Evolutionary conservation across 768 basidiomycete genomes (phyloP), one percentile per base, ranked within the genome.

Genomic region (Amylocystis lapponica): DNA sequence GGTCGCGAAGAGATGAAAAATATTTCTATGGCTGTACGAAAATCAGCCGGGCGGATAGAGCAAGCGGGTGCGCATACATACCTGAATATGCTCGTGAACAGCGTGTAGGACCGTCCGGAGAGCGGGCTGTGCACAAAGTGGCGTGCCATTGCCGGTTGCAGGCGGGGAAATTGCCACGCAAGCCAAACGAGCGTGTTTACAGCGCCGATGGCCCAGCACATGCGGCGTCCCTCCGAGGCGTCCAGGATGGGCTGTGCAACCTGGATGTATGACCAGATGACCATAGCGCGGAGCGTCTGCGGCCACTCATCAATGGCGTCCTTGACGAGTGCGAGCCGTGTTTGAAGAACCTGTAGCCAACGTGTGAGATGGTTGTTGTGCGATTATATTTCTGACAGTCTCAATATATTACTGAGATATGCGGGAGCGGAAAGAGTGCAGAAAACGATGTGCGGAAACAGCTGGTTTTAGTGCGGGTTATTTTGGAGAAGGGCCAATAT

Each of bases 81-180:
- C 87, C 88, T 87, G 68, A 95, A 92, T 56, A 79, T 73, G 50
- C 81, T 86, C 4, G 88, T 91, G 45, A 93, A 68, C 45, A 95
- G 70, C 0, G 92, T 94, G 45, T 78, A 79, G 0, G 81, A 76
- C 51, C 71, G 66, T 3, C 86, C 86, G 17, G 86, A 89, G 38
- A 95, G 70, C 0, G 91, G 90, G 53, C 87, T 68, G 56, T 95
- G 91, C 60, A 72, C 72, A 54, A 88, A 95, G 47, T 69, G 64
- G 25, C 67, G 64, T 41, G 57, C 67, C 92, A 95, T 94, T 50
- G 75, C 66, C 0, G 73, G 67, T 29, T 72, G 66, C 36, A 81
- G 62, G 16, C 76, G 67, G 21, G 75, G 78, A 16, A 89, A 65
- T 51, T 86, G 82, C 89, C 90, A 94, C 3, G 76, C 71, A 10